These are phyloP conservation scores for Brettanomyces naardenensis DNA, from an alignment of 805 yeast genomes.

Conservation along the genomic window DNA sequence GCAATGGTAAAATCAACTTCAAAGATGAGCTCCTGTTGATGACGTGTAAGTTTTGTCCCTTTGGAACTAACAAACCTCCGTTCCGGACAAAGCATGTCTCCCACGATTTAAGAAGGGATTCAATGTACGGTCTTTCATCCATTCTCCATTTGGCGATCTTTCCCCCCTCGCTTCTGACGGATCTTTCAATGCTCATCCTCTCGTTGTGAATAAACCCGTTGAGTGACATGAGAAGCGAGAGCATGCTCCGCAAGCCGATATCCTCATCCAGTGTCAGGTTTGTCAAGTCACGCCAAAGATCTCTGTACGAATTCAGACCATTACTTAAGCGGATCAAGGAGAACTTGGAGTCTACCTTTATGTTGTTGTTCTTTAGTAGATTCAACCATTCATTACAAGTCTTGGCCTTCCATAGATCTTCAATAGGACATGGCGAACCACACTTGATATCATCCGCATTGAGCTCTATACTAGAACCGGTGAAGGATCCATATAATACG, in stretches of 20 bases:
- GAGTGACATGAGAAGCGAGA: conserved; percentile 53
- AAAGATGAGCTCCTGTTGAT: conserved; percentile 48
- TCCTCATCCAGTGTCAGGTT: conserved; percentile 31
- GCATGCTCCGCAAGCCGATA: conserved; percentile 39
- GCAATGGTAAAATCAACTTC: conserved; percentile 59
- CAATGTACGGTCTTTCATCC: conserved; percentile 51
- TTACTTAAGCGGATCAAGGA: conserved; percentile 51
- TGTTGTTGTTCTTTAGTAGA: conserved; percentile 27
- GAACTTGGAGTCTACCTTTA: conserved; percentile 45
- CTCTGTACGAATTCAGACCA: conserved; percentile 41
- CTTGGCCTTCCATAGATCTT: conserved; percentile 51
- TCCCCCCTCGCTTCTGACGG: conserved; percentile 28
- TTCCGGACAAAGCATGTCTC: conserved; percentile 52
- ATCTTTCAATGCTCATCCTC: conserved; percentile 28
- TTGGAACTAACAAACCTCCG: conserved; percentile 54
- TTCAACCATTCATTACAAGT: conserved; percentile 44
- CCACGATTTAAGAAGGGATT: conserved; percentile 56
- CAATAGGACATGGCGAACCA: conserved; percentile 58
- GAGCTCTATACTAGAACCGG: conserved; percentile 35
- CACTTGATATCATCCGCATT: conserved; percentile 40
- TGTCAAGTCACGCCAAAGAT: conserved; percentile 42
- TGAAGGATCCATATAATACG: conserved; percentile 36
- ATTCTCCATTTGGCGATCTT: conserved; percentile 60
- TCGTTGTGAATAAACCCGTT: conserved; percentile 59
- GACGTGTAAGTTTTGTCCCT: conserved; percentile 39